Evolutionary conservation across 768 basidiomycete species (phyloP), one percentile per base, ranked within the genome.

Genomic region (Mycena amicta): DNA sequence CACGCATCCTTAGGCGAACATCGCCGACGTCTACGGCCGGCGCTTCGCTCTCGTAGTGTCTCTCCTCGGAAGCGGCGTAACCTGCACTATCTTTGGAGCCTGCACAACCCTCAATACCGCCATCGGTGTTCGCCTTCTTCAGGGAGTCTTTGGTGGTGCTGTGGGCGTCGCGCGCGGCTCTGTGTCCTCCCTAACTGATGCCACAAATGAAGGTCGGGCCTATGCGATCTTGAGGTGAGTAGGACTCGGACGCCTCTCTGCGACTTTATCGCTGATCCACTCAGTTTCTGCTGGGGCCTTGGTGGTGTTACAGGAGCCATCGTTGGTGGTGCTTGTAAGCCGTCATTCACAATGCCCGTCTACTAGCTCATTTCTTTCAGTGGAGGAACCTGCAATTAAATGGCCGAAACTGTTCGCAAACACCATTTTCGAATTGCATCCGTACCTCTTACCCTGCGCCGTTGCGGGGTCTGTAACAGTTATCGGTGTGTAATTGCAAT

Each of bases 241-340:
- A 28, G n/a, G n/a, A n/a, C n/a, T n/a, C n/a, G n/a, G n/a, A n/a
- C n/a, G n/a, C n/a, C n/a, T n/a, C n/a, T n/a, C n/a, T n/a, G n/a
- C n/a, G n/a, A n/a, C n/a, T n/a, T n/a, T n/a, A n/a, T n/a, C n/a
- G n/a, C n/a, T n/a, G n/a, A n/a, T n/a, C n/a, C n/a, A n/a, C n/a
- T n/a, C 55, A 93, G 90, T 13, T 97, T 96, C 72, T 92, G 88
- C 64, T 97, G 96, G 97, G 95, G 95, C 59, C 83, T 98, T 62
- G 97, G 96, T 60, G 97, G 95, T 83, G 92, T 95, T 13, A 84
- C 88, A 45, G 93, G 93, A 41, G 90, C 90, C 46, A 89, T 95
- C 53, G 81, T 95, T 29, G 94, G 92, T 60, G 92, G 92, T 65
- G 76, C 86, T 79, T 54, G 56, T 49, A 18, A 25, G 49, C 45